A percentile compares a stretch with the other conserved stretches of the same genome.
Conservation (phyloP, 768 basidiomycete species). For the Lanmaoa pseudosensibilis region DNA sequence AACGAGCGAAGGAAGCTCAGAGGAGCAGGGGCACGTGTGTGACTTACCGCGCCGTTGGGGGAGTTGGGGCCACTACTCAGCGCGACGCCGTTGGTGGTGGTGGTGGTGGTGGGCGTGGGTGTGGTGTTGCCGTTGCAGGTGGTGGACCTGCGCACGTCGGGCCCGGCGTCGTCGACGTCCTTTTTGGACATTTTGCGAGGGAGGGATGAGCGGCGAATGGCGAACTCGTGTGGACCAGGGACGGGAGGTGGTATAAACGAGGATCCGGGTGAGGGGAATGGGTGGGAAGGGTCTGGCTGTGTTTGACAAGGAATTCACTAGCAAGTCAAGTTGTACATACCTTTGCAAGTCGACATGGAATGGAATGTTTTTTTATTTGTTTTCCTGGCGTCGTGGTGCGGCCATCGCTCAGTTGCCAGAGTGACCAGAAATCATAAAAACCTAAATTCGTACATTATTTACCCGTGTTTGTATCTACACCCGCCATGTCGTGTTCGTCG, state of each 20-base stretch:
- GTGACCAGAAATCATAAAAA: conserved; percentile 1
- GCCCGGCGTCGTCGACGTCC: conserved; percentile 15
- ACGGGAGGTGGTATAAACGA: conserved; percentile 69
- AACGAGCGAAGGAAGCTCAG: conserved; percentile 26
- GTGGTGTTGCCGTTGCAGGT: conserved; percentile 1
- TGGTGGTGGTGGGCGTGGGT: too few relatives aligned
- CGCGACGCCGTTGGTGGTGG: conserved; percentile 3
- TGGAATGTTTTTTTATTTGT: neutral
- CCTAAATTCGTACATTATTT: conserved; percentile 12
- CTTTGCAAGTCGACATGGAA: conserved; percentile 1
- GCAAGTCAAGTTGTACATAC: neutral
- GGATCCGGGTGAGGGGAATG: conserved; percentile 65
- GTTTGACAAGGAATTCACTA: neutral
- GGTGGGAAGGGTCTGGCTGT: conserved; percentile 40
- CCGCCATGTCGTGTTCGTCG: conserved; percentile 18
- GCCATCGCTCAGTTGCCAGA: conserved; percentile 16
- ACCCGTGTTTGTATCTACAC: conserved; percentile 18
- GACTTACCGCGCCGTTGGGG: conserved; percentile 32
- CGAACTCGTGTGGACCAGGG: conserved; percentile 68
- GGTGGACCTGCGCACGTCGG: neutral
- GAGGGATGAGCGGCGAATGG: conserved; percentile 34
- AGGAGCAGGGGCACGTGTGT: conserved; percentile 16
- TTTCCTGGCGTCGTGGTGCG: neutral
- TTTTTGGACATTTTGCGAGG: conserved; percentile 32
- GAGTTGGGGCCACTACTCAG: neutral